These are phyloP conservation scores for Neurospora terricola DNA, from an alignment of 495 filamentous ascomycete genomes.

Conservation along the genomic window DNA sequence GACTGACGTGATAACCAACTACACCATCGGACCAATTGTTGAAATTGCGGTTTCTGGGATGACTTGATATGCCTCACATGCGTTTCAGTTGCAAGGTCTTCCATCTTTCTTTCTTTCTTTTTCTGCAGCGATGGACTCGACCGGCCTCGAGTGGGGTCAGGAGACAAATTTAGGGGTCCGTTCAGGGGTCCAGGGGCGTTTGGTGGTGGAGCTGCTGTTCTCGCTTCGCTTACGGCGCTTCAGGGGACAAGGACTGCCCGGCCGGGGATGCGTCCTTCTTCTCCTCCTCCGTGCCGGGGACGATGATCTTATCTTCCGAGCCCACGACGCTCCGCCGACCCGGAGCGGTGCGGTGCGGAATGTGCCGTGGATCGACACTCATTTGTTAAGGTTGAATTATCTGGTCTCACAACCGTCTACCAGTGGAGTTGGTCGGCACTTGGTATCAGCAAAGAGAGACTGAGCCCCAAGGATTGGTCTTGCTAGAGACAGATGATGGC, in stretches of 20 bases:
- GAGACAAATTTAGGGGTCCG: background rate
- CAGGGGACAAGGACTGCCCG: background rate
- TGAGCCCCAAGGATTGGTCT: background rate
- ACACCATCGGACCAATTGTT: background rate
- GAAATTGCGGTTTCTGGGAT: background rate
- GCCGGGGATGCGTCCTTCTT: background rate
- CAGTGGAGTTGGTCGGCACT: background rate
- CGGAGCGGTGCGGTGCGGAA: background rate
- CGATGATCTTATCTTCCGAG: background rate
- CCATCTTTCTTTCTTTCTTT: background rate
- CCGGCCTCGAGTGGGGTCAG: background rate
- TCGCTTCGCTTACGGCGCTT: background rate
- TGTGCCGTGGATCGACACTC: background rate
- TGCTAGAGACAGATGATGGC: background rate
- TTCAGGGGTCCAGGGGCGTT: background rate
- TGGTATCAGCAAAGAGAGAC: background rate
- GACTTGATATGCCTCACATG: background rate
- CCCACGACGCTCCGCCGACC: background rate
- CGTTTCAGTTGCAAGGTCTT: background rate
- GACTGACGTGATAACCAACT: background rate
- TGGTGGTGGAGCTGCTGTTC: background rate
- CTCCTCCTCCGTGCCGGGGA: background rate
- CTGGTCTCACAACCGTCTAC: background rate
- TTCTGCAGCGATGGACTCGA: background rate
- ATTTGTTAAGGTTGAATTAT: background rate